Percentiles rank a stretch among this genome's conserved stretches.
Evolutionary conservation across 2,329 filamentous ascomycete species (phyloP).

Genomic region (Cryoendolithus antarcticus): DNA sequence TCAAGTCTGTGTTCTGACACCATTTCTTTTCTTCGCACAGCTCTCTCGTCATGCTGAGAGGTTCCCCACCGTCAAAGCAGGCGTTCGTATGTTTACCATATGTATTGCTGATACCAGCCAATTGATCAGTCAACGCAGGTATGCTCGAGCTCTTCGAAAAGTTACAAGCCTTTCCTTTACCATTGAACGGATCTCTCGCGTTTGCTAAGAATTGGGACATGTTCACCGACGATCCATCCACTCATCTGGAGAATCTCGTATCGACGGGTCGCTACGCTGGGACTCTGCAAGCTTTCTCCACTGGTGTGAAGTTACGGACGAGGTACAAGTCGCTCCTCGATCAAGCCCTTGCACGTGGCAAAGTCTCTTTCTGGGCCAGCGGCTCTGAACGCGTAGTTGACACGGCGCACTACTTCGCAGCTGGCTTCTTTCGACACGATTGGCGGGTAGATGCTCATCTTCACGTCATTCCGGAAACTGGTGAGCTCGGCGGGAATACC

Average conservation of each 20-base stretch:
- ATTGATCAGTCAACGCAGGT: slow-evolving; percentile 17
- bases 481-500: slow-evolving; percentile 40
- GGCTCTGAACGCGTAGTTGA: slow-evolving; percentile 42
- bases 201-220: slow-evolving; percentile 46
- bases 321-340: slow-evolving; percentile 38
- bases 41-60: slow-evolving; percentile 47
- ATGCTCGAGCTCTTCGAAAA: slow-evolving; percentile 37
- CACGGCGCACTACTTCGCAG: slow-evolving; percentile 42
- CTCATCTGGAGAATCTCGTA: slow-evolving; percentile 42
- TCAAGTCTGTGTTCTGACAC: slow-evolving; percentile 2
- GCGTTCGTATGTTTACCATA: slow-evolving; percentile 30
- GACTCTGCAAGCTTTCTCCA: slow-evolving; percentile 40
- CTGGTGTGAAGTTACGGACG: slow-evolving; percentile 41
- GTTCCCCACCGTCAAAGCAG: slow-evolving; percentile 42
- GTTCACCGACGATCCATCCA: slow-evolving; percentile 33
- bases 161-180: slow-evolving; percentile 29
- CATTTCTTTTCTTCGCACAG: slow-evolving; percentile 19
- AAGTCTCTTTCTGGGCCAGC: slow-evolving; percentile 41
- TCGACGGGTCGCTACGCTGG: slow-evolving; percentile 45
- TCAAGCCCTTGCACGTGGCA: slow-evolving; percentile 10
- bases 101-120: neutral
- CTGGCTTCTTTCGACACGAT: slow-evolving; percentile 43
- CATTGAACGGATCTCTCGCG: slow-evolving; percentile 37
- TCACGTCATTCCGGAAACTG: slow-evolving; percentile 41
- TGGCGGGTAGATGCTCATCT: slow-evolving; percentile 32